Base-by-base conservation (phyloP, 768 basidiomycete species). In the Leucogyrophana mollusca region DNA sequence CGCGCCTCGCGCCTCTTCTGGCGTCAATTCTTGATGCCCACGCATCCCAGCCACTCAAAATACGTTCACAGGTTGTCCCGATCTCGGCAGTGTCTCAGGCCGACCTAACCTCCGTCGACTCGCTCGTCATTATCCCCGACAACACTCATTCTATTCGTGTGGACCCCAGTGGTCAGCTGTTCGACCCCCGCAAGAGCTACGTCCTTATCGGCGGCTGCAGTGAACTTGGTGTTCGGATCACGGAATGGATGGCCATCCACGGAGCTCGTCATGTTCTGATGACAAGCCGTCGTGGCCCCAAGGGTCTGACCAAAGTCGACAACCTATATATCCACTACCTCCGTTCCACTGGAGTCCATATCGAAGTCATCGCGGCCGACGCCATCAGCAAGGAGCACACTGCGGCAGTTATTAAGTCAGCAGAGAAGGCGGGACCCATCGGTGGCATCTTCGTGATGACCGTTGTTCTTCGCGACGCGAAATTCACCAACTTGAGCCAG, bases 401-500 rank as follows among this genome's bases (percentile, higher is more conserved):
- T 4, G 49, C 57, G 8, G 24, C 45, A 3, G 51, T 67, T 45
- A 40, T 64, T 22, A 50, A 57, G 21, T 44, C 45, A 4, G 56
- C 64, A 1, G 46, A 51, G 35, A 47, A 54, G 17, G 50, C 38
- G 6, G 60, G 62, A 2, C 55, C 62, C 2, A 57, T 67, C 18
- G 65, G 65, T 35, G 65, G 65, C 21, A 44, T 64, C 40, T 57
- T 67, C 30, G 53, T 67, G 35, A 67, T 67, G 66, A 64, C 65
- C 1, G 58, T 65, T 18, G 64, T 67, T 17, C 66, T 67, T 36
- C 62, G 60, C 9, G 65, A 67, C 36, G 60, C 52, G 24, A 60
- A 58, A 14, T 67, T 67, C 36, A 60, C 62, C 18, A 65, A 65
- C 48, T 46, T 68, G 18, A 66, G 64, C 9, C 64, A 65, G 20